Evolutionary conservation across 768 basidiomycete genomes (phyloP).

Genomic region (Hericium alpestre): DNA sequence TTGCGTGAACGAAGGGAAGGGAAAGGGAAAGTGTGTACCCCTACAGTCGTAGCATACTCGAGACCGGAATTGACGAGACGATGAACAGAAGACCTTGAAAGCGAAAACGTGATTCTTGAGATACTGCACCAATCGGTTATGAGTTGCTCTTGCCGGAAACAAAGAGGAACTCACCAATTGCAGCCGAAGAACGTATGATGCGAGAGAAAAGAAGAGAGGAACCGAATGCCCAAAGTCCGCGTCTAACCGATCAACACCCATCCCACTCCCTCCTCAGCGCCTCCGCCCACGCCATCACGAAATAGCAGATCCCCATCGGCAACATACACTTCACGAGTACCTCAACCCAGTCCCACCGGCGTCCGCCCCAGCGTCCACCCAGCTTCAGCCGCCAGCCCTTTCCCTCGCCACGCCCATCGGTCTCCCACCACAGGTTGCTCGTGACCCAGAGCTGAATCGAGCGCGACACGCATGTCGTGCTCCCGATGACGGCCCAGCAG

Average conservation of each 20-base stretch:
- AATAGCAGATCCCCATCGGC: constrained; percentile 66
- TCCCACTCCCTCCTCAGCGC: constrained; percentile 30
- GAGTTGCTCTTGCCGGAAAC: too few species aligned
- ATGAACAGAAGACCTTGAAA: too few species aligned
- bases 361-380: constrained; percentile 38
- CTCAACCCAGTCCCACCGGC: constrained; percentile 75
- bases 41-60: too few species aligned
- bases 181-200: too few species aligned
- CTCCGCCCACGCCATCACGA: constrained; percentile 66
- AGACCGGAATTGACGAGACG: too few species aligned
- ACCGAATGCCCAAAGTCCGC: background rate
- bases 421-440: constrained; percentile 51
- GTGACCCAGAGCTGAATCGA: constrained; percentile 94
- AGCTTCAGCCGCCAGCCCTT: constrained; percentile 12
- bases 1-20: too few species aligned
- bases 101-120: too few species aligned
- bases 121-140: too few species aligned
- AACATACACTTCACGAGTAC: constrained; percentile 61
- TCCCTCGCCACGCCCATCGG: constrained; percentile 2
- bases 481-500: constrained; percentile 85
- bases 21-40: too few species aligned
- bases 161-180: too few species aligned
- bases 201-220: too few species aligned
- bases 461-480: constrained; percentile 74
- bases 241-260: constrained; percentile 10